Evolutionary conservation across 257 asterid genomes (phyloP).

Genomic region (Haberlea rhodopensis): DNA sequence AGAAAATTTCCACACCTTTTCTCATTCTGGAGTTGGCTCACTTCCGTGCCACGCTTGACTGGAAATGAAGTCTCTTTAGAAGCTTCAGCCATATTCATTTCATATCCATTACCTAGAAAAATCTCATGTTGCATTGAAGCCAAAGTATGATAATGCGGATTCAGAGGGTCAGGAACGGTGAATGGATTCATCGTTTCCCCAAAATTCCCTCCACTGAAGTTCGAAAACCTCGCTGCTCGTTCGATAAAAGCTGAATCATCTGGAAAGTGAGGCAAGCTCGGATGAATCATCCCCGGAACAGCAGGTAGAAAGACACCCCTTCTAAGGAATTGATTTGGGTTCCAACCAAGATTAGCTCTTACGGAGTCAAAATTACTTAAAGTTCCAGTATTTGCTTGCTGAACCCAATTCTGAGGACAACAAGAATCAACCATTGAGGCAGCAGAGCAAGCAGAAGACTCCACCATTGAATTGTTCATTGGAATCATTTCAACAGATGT

Average conservation of each 20-base stretch:
- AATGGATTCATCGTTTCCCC: conserved; percentile 56
- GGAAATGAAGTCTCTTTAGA: conserved; percentile 33
- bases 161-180: conserved; percentile 32
- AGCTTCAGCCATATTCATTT: conserved; percentile 37
- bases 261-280: conserved; percentile 65
- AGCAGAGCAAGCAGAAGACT: conserved; percentile 45
- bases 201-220: conserved; percentile 77
- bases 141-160: conserved; percentile 39
- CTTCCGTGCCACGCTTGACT: conserved; percentile 32
- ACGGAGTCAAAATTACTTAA: conserved; percentile 36
- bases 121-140: conserved; percentile 42
- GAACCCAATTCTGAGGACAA: conserved; percentile 64
- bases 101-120: conserved; percentile 19
- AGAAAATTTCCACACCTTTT: conserved; percentile 37
- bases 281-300: conserved; percentile 55
- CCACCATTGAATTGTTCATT: conserved; percentile 37
- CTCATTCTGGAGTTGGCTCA: conserved; percentile 52
- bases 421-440: conserved; percentile 52
- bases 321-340: conserved; percentile 45
- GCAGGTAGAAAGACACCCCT: conserved; percentile 57
- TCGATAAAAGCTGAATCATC: conserved; percentile 80
- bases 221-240: conserved; percentile 85
- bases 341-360: conserved; percentile 46
- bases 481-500: conserved; percentile 50
- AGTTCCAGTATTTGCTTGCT: conserved; percentile 32